Base-by-base conservation (phyloP, 2,329 filamentous ascomycete species). In the Diaporthe sp. region DNA sequence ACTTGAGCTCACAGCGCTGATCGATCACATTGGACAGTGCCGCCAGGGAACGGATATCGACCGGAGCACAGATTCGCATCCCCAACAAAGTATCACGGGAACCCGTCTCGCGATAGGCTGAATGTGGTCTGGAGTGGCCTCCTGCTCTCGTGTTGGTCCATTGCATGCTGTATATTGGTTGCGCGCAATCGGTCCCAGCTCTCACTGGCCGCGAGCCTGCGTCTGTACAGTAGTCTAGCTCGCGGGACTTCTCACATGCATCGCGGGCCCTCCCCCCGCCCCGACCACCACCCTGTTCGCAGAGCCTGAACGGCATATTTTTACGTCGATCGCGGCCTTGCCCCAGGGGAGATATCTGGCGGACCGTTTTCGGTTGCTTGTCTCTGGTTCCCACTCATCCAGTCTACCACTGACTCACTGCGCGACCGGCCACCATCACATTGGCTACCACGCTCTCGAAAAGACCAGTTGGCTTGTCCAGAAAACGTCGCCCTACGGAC, bases 311-410 rank as follows among this genome's bases (percentile, higher is more conserved):
- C 70, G 70, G 70, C 57, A 61, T 57, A 64, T 72, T 33, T 61
- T 25, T 25, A 72, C 70, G 70, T 35, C 70, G 70, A 72, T 64
- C 70, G 52, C 69, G 69, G 70, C 25, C 45, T 72, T 19, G 17
- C 58, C 64, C 57, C 57, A 61, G 28, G n/a, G n/a, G 22, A 61
- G 47, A 72, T 33, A 55, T 60, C 42, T 47, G 10, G 38, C 58
- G 50, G 25, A 33, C 25, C 57, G 40, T 64, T 55, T 30, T 72
- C 47, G 57, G 54, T 45, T 52, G n/a, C 17, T 40, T 52, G 22
- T 54, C 47, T 45, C 30, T 52, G 25, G n/a, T 68, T 52, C 17
- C 64, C 64, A 40, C 42, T 64, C 35, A 35, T 42, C 38, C 19
- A 13, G 9, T 64, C 57, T n/a, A 64, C 19, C 57, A 61, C 50